These are phyloP conservation scores for Aureobasidium sp. DNA, from an alignment of 2,329 filamentous ascomycete genomes.

Conservation along the genomic window DNA sequence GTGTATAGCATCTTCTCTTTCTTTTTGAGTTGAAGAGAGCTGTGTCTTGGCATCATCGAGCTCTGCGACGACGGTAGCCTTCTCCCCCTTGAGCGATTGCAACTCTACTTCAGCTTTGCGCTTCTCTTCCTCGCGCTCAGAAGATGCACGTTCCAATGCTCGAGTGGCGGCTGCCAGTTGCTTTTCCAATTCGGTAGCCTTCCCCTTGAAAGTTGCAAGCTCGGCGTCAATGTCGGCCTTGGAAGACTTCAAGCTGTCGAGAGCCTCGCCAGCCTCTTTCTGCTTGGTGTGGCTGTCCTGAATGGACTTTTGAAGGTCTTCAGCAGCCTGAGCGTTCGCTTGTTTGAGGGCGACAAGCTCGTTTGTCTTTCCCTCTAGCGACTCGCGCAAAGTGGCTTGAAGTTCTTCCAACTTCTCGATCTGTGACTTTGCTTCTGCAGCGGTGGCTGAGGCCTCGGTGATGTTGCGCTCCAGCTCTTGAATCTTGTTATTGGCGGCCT, in stretches of 20 bases:
- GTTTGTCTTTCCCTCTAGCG: not conserved
- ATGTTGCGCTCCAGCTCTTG: conserved; percentile 8
- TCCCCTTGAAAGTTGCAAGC: conserved; percentile 7
- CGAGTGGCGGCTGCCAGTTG: conserved; percentile 18
- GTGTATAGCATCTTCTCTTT: conserved; percentile 2
- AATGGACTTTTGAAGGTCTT: not conserved
- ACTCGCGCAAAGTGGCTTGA: not conserved
- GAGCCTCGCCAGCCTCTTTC: conserved; percentile 4
- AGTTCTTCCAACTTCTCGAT: conserved; percentile 9
- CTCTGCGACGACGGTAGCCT: conserved; percentile 4
- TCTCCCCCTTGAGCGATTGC: conserved; percentile 1
- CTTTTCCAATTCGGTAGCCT: conserved; percentile 16
- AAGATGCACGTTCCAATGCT: not conserved
- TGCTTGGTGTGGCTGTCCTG: conserved; percentile 6
- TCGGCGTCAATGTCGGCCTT: conserved; percentile 9
- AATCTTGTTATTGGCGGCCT: conserved; percentile 6
- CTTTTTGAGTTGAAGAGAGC: conserved; percentile 13
- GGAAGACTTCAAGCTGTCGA: conserved; percentile 1
- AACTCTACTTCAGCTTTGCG: conserved; percentile 10
- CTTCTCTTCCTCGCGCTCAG: conserved; percentile 11
- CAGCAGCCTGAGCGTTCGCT: conserved; percentile 10
- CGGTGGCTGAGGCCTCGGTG: not conserved
- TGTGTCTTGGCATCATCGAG: conserved; percentile 14
- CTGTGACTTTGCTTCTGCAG: conserved; percentile 6
- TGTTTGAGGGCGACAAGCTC: conserved; percentile 1